Conservation (phyloP, 2,329 filamentous ascomycete genomes). For the Epicoccum nigrum region DNA sequence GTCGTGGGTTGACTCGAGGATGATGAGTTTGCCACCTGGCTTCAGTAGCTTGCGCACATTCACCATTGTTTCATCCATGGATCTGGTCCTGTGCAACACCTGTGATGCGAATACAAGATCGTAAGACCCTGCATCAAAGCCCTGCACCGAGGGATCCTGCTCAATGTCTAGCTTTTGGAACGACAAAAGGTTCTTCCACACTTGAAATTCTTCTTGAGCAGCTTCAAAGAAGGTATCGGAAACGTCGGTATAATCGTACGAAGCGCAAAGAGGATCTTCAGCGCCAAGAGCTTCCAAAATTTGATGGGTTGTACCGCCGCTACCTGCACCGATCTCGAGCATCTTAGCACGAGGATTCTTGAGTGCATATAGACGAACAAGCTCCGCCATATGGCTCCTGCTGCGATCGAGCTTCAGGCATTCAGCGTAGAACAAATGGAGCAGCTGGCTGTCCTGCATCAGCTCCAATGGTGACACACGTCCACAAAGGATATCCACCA, state of each 20-base stretch:
- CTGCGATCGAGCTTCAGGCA: constrained; percentile 10
- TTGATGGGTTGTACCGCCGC: constrained; percentile 21
- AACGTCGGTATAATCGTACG: constrained; percentile 30
- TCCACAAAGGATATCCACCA: constrained; percentile 7
- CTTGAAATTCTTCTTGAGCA: constrained; percentile 15
- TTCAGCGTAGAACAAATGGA: constrained; percentile 3
- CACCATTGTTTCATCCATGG: constrained; percentile 25
- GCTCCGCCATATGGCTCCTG: constrained; percentile 2
- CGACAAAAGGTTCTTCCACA: constrained; percentile 15
- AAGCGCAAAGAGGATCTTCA: background rate
- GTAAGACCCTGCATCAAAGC: constrained; percentile 24
- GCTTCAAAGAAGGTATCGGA: constrained; percentile 26
- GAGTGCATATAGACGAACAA: constrained; percentile 2
- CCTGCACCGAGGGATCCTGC: constrained; percentile 25
- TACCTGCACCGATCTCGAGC: constrained; percentile 27
- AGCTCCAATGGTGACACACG: background rate
- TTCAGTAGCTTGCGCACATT: constrained; percentile 34
- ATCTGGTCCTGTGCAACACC: constrained; percentile 39
- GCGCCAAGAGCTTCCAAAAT: constrained; percentile 17
- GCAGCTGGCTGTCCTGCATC: constrained; percentile 6
- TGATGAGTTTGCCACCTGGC: constrained; percentile 55
- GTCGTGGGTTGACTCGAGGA: constrained; percentile 47
- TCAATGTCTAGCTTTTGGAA: constrained; percentile 31
- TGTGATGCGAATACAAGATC: constrained; percentile 42
- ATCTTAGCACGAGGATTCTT: constrained; percentile 6